A percentile compares a stretch with the other conserved stretches of the same genome.
Evolutionary conservation across 2,329 filamentous ascomycete genomes (phyloP).

Genomic region (Colletotrichum scovillei): DNA sequence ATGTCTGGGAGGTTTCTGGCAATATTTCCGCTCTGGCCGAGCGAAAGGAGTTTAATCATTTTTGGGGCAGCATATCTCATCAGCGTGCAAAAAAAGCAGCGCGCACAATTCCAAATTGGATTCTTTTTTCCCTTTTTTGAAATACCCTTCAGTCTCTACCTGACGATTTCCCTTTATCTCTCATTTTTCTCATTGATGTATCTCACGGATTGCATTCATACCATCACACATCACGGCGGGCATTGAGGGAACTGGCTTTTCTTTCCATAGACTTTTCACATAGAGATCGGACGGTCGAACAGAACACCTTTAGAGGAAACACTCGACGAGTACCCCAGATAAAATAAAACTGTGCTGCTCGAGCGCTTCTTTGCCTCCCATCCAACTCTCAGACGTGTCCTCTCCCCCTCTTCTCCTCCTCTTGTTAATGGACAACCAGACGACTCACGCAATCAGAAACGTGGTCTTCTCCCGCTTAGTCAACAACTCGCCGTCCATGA

Average conservation of each 20-base stretch:
- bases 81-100: constrained; percentile 25
- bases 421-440: background rate
- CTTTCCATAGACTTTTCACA: constrained; percentile 20
- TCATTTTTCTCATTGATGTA: background rate
- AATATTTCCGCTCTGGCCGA: constrained; percentile 17
- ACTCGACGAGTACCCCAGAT: background rate
- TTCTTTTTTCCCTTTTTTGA: constrained; percentile 4
- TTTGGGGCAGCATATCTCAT: constrained; percentile 23
- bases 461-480: constrained; percentile 9
- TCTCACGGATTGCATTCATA: background rate
- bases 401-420: background rate
- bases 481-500: constrained; percentile 34
- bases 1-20: constrained; percentile 15
- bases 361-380: background rate
- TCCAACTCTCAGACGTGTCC: constrained; percentile 9
- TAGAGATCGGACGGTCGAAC: constrained; percentile 27
- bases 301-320: constrained; percentile 17
- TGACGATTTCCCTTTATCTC: background rate
- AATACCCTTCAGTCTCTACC: constrained; percentile 25
- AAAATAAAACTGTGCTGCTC: constrained; percentile 15
- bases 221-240: background rate
- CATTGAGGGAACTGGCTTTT: background rate
- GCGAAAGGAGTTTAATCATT: constrained; percentile 20
- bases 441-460: background rate
- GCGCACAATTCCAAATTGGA: constrained; percentile 8